Evolutionary conservation across 2,329 filamentous ascomycete species (phyloP), one percentile per base, ranked within the genome.

Genomic region (Cladophialophora bantiana): DNA sequence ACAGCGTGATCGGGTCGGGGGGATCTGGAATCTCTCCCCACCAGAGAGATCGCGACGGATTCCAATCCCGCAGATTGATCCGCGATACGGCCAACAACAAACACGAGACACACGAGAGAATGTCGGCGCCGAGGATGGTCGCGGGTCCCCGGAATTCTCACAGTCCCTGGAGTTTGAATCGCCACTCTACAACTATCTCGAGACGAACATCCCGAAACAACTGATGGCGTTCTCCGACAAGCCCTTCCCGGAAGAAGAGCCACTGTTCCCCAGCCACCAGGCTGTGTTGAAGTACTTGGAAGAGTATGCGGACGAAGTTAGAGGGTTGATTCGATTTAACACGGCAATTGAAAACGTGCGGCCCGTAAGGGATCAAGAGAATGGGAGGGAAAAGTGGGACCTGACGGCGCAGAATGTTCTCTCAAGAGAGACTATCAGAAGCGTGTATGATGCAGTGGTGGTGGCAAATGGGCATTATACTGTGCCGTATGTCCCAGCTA

Each of bases 201-300:
- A 97, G 74, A 93, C 94, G 26, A 98, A 98, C 77, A 93, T 97
- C 56, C 91, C 93, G 0, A 87, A 90, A 66, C 83, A 84, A 0
- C 77, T 97, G 60, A 98, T 98, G 94, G 82, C 84, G 3, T 97
- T 89, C 77, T 89, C 89, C 4, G 90, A 94, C 71, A 81, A 86
- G 6, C 76, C 84, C 0, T 95, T 95, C 74, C 84, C 86, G 0
- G 74, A 83, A 1, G 84, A 88, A 12, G 83, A 85, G 6, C 88
- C 89, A 75, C 82, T 96, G 0, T 96, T 94, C 73, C 94, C 94
- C 0, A 85, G 83, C 26, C 88, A 94, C 68, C 79, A 88, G 68
- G 83, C 85, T 32, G 91, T 97, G 2, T 85, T 90, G 68, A 77
- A 86, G 26, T 97, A 97, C 75, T 82, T 98, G 1, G 80, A 90